These are phyloP conservation scores for Colletotrichum navitas DNA, from an alignment of 2,329 filamentous ascomycete species.

Conservation along the genomic window DNA sequence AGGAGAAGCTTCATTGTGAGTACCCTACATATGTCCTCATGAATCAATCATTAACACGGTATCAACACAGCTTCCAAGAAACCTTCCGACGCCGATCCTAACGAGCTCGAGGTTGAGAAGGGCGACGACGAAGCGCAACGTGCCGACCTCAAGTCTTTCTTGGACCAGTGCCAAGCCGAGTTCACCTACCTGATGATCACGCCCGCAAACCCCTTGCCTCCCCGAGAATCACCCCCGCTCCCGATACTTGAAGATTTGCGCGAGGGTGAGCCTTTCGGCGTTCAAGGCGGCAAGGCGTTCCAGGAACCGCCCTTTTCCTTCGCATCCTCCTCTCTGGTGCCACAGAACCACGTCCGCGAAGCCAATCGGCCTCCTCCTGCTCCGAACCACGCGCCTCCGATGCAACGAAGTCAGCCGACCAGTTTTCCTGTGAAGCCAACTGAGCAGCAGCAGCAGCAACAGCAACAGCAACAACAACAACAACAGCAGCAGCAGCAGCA, in stretches of 20 bases:
- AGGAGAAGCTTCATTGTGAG: constrained; percentile 69
- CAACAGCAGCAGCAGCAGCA: constrained; percentile 50
- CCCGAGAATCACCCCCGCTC: constrained; percentile 71
- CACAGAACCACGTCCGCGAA: constrained; percentile 70
- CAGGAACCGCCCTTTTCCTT: constrained; percentile 46
- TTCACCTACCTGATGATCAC: constrained; percentile 78
- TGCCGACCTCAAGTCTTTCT: constrained; percentile 69
- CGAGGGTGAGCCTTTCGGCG: constrained; percentile 65
- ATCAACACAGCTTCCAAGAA: constrained; percentile 32
- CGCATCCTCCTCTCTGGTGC: constrained; percentile 36
- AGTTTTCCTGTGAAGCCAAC: constrained; percentile 51
- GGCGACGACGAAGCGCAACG: constrained; percentile 65
- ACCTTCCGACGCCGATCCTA: constrained; percentile 56
- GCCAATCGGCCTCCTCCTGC: constrained; percentile 66
- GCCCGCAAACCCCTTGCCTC: constrained; percentile 73
- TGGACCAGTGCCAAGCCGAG: constrained; percentile 74
- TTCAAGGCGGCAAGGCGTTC: constrained; percentile 57
- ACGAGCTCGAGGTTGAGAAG: constrained; percentile 58
- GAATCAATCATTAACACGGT: not conserved
- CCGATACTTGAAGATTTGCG: constrained; percentile 71
- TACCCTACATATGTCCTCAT: not conserved
- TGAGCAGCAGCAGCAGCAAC: constrained; percentile 54
- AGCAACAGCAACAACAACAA: constrained; percentile 1
- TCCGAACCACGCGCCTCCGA: constrained; percentile 71
- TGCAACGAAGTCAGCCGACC: constrained; percentile 56